A percentile compares a stretch with the other conserved stretches of the same genome.
Evolutionary conservation across 23 red algal species (phyloP).

Genomic region (Gracilaria domingensis): DNA sequence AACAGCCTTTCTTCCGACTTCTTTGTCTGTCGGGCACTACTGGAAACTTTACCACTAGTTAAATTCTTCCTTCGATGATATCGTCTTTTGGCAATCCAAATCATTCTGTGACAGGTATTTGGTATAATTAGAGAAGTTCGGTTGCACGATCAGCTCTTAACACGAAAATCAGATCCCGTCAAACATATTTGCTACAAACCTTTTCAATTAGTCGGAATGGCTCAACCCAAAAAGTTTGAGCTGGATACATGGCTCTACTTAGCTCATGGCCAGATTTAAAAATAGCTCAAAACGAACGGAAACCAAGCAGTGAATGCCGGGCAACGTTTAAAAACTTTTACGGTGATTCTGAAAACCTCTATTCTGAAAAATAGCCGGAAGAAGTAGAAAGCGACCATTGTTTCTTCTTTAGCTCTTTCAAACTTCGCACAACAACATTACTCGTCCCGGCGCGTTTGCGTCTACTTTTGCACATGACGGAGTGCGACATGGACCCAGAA

Average conservation of each 20-base stretch:
- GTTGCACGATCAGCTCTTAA: neutral
- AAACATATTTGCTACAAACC: neutral
- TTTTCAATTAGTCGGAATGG: slow-evolving; percentile 7
- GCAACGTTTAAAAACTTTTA: neutral
- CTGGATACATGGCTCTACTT: neutral
- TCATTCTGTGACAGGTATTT: neutral
- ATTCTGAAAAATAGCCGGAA: neutral
- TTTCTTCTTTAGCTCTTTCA: neutral
- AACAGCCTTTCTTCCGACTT: neutral
- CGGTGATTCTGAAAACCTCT: neutral
- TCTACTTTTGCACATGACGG: neutral
- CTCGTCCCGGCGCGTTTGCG: too few species aligned
- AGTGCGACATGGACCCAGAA: neutral
- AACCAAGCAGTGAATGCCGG: neutral
- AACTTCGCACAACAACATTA: neutral
- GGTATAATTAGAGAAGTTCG: neutral
- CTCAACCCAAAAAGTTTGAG: neutral
- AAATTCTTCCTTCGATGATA: neutral
- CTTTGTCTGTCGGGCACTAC: neutral
- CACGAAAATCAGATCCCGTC: neutral
- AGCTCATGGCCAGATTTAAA: neutral
- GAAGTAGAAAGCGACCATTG: neutral
- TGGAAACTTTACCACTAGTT: neutral
- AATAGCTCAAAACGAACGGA: neutral
- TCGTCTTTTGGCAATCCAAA: neutral